A percentile compares a stretch with the other conserved stretches of the same genome.
Conservation (phyloP, 2,329 filamentous ascomycete species). For the Clonostachys rhizophaga region DNA sequence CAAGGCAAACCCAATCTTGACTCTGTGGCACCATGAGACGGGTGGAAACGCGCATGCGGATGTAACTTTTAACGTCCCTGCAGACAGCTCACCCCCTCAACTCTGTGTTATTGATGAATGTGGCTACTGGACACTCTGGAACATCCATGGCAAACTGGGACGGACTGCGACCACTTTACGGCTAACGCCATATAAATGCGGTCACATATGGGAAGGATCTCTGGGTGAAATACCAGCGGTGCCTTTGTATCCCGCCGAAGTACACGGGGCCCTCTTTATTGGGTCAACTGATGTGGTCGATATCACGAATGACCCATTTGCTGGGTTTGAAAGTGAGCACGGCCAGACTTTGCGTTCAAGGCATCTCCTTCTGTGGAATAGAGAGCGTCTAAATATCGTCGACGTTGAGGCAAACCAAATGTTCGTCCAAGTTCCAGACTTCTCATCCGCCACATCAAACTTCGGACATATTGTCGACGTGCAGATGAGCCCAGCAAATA, state of each 20-base stretch:
- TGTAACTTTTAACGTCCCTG: constrained; percentile 56
- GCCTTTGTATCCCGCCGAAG: constrained; percentile 20
- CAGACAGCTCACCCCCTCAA: constrained; percentile 45
- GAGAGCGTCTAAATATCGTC: constrained; percentile 23
- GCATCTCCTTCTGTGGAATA: constrained; percentile 29
- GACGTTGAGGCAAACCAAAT: constrained; percentile 20
- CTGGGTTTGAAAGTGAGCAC: constrained; percentile 6
- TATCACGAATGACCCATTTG: neutral
- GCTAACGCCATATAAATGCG: constrained; percentile 27
- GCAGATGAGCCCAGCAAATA: constrained; percentile 36
- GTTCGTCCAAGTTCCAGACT: constrained; percentile 15
- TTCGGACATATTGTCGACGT: constrained; percentile 47
- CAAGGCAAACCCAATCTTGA: constrained; percentile 47
- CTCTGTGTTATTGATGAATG: constrained; percentile 61
- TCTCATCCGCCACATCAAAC: constrained; percentile 14
- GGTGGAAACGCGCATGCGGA: constrained; percentile 55
- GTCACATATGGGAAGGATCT: constrained; percentile 36
- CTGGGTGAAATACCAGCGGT: constrained; percentile 21
- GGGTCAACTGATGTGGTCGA: constrained; percentile 14
- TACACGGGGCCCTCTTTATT: constrained; percentile 38
- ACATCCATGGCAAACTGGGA: constrained; percentile 36
- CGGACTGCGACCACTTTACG: constrained; percentile 24
- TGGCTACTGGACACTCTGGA: constrained; percentile 66
- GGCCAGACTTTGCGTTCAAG: constrained; percentile 6
- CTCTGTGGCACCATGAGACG: constrained; percentile 44